These are phyloP conservation scores for Chytriomyces sp. DNA, from an alignment of 192 early-diverging fungal genomes.

Conservation along the genomic window DNA sequence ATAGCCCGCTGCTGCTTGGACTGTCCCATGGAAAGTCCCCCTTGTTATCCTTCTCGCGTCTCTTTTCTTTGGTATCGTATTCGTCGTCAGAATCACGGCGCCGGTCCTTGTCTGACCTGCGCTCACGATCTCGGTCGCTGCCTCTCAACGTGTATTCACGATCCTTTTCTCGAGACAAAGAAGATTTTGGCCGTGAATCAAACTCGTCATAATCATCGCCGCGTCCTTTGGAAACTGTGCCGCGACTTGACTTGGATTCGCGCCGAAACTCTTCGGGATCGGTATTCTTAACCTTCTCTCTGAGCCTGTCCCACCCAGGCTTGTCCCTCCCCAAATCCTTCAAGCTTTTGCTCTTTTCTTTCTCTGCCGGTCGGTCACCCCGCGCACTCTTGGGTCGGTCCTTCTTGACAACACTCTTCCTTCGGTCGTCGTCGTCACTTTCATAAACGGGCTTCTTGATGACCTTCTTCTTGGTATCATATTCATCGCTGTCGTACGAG, in stretches of 20 bases:
- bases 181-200: background rate
- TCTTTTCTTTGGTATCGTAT: constrained; percentile 21
- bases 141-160: constrained; percentile 1
- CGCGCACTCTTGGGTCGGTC: constrained; percentile 15
- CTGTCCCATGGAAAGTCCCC: constrained; percentile 28
- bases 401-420: constrained; percentile 12
- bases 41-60: constrained; percentile 19
- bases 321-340: constrained; percentile 2
- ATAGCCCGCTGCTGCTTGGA: background rate
- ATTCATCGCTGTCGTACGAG: background rate
- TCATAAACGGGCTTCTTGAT: background rate
- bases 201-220: constrained; percentile 18
- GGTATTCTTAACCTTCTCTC: constrained; percentile 7
- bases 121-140: constrained; percentile 1
- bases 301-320: constrained; percentile 15
- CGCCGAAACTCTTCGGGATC: background rate
- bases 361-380: background rate
- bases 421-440: background rate
- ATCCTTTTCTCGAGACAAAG: constrained; percentile 6
- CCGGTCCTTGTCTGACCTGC: constrained; percentile 7
- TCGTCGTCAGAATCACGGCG: constrained; percentile 14
- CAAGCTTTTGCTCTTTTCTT: constrained; percentile 33
- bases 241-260: background rate
- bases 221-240: background rate
- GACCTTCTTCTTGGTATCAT: constrained; percentile 10